These are phyloP conservation scores for Talaromyces pinophilus DNA, from an alignment of 2,329 filamentous ascomycete genomes.

Conservation along the genomic window DNA sequence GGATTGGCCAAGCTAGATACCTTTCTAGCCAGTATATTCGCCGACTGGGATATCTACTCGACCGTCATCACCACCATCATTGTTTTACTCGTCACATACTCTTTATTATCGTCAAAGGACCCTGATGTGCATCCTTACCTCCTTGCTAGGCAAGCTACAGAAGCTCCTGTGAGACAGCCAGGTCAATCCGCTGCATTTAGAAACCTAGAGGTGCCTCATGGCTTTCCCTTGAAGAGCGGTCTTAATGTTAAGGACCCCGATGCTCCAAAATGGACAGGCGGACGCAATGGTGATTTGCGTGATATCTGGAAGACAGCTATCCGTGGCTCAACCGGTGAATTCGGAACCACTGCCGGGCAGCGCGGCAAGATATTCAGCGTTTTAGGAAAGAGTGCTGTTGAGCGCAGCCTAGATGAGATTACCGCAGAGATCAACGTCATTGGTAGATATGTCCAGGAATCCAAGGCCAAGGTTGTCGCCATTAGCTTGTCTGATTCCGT, in stretches of 20 bases:
- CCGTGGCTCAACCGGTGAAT: constrained; percentile 63
- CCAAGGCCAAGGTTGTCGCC: constrained; percentile 71
- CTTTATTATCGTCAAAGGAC: constrained; percentile 70
- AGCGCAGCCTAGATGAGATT: constrained; percentile 71
- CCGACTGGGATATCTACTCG: constrained; percentile 80
- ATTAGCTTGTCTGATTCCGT: constrained; percentile 92
- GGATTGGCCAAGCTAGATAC: constrained; percentile 70
- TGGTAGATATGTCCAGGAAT: constrained; percentile 72
- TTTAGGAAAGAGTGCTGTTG: constrained; percentile 70
- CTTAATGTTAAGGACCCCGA: constrained; percentile 80
- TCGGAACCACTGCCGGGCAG: constrained; percentile 61
- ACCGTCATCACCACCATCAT: constrained; percentile 70
- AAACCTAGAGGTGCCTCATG: constrained; percentile 80
- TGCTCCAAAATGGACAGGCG: constrained; percentile 77
- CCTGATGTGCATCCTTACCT: constrained; percentile 91
- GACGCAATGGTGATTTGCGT: constrained; percentile 83
- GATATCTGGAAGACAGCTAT: constrained; percentile 83
- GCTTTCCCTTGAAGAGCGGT: constrained; percentile 74
- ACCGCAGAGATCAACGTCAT: constrained; percentile 86
- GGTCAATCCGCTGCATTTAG: constrained; percentile 85
- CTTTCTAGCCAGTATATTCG: constrained; percentile 66
- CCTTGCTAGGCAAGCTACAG: constrained; percentile 77
- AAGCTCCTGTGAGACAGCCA: constrained; percentile 75
- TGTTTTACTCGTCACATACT: constrained; percentile 67
- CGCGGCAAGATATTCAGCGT: constrained; percentile 75